Percentiles rank a stretch among this genome's conserved stretches.
Evolutionary conservation across 805 yeast species (phyloP).

Genomic region (Metschnikowia baotianmanensis): DNA sequence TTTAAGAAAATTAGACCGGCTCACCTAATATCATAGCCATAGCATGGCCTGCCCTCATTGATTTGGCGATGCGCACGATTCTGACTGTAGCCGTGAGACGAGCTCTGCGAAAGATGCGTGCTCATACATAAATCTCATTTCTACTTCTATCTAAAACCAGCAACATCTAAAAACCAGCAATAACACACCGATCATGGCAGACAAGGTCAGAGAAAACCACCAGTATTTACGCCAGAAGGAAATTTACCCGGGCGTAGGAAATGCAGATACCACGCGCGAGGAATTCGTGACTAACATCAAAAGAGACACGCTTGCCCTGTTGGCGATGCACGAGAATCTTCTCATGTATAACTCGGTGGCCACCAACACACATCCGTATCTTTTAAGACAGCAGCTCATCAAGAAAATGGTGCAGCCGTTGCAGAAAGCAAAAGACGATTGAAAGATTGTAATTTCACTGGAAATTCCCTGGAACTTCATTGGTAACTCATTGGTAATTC

Average conservation of each 20-base stretch:
- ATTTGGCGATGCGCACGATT: too few relatives aligned
- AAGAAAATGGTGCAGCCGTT: constrained; percentile 34
- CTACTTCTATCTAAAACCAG: not conserved
- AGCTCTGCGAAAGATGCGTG: too few relatives aligned
- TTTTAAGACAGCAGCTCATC: constrained; percentile 31
- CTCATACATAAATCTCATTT: too few relatives aligned
- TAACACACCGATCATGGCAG: constrained; percentile 46
- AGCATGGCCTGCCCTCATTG: too few relatives aligned
- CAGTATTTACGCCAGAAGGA: constrained; percentile 53
- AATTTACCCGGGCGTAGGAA: constrained; percentile 74
- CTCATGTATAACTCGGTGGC: constrained; percentile 55
- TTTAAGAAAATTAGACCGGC: too few relatives aligned
- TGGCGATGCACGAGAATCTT: constrained; percentile 57
- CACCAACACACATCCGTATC: constrained; percentile 38
- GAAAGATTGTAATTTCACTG: too few relatives aligned
- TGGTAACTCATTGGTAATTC: too few relatives aligned
- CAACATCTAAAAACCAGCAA: not conserved
- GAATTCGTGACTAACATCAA: constrained; percentile 71
- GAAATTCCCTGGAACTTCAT: too few relatives aligned
- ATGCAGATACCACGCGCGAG: constrained; percentile 61
- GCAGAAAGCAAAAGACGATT: not conserved
- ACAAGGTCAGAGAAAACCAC: constrained; percentile 59
- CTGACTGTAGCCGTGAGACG: too few relatives aligned
- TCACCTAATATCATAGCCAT: too few relatives aligned
- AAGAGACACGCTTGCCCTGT: constrained; percentile 62